Conservation (phyloP, 495 filamentous ascomycete species). For the Sordaria brevicollis region DNA sequence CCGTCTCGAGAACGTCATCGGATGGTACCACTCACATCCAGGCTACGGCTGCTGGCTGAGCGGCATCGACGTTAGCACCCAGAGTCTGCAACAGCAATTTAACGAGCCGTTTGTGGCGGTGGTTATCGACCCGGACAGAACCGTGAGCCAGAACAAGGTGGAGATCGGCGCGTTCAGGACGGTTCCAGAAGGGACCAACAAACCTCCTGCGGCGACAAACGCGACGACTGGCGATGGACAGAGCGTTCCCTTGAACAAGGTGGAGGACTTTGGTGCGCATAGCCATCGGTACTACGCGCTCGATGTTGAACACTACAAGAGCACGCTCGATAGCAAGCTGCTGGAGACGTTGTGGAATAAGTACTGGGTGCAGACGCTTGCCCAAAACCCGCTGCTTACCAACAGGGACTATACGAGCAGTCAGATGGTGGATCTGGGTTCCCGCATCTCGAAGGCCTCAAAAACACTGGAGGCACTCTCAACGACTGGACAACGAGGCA, state of each 20-base stretch:
- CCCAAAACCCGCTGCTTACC: conserved; percentile 83
- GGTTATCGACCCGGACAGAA: conserved; percentile 95
- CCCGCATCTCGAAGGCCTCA: conserved; percentile 62
- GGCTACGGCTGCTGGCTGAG: conserved; percentile 98
- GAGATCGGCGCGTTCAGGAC: conserved; percentile 97
- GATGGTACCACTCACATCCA: conserved; percentile 97
- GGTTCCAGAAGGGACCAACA: conserved; percentile 70
- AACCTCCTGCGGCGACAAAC: conserved; percentile 26
- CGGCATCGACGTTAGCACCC: conserved; percentile 89
- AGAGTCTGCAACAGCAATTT: conserved; percentile 70
- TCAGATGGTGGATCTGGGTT: conserved; percentile 80
- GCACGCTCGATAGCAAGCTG: conserved; percentile 72
- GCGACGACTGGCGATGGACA: conserved; percentile 40
- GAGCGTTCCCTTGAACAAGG: conserved; percentile 80
- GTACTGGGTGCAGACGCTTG: conserved; percentile 98
- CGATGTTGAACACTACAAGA: conserved; percentile 88
- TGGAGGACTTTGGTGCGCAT: conserved; percentile 94
- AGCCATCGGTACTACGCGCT: conserved; percentile 80
- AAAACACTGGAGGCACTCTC: background rate
- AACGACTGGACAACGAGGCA: background rate
- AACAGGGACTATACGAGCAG: conserved; percentile 90
- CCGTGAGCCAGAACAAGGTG: conserved; percentile 87
- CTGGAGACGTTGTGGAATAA: conserved; percentile 95
- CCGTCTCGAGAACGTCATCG: conserved; percentile 82
- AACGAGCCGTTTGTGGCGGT: conserved; percentile 90